Conservation (phyloP, 768 basidiomycete genomes). For the Trametes cingulata region DNA sequence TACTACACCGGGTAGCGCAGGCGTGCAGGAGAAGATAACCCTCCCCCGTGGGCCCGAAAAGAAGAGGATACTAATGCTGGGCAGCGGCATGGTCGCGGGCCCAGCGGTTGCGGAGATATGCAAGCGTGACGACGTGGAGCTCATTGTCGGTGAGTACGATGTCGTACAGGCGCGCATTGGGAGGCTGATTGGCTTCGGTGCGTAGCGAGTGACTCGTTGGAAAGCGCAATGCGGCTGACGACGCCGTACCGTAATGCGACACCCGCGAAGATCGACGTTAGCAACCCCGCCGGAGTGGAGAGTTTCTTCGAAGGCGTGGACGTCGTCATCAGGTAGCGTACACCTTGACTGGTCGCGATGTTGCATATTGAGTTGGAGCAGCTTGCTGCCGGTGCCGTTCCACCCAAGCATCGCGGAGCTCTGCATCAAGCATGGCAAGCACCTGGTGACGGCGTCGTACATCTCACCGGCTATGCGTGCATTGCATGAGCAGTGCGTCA, state of each 20-base stretch:
- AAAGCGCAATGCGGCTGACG: slow-evolving; percentile 56
- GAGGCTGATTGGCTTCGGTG: neutral
- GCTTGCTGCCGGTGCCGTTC: slow-evolving; percentile 76
- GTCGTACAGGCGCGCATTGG: neutral
- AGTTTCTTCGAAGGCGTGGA: slow-evolving; percentile 65
- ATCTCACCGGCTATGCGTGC: slow-evolving; percentile 75
- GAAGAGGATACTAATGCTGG: slow-evolving; percentile 78
- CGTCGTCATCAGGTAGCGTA: slow-evolving; percentile 76
- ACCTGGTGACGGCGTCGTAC: slow-evolving; percentile 92
- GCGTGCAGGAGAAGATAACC: neutral
- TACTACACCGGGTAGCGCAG: neutral
- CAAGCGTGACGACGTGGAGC: slow-evolving; percentile 57
- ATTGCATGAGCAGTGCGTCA: slow-evolving; percentile 58
- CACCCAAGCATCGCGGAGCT: slow-evolving; percentile 71
- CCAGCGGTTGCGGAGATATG: slow-evolving; percentile 81
- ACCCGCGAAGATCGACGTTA: slow-evolving; percentile 61
- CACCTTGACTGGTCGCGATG: neutral
- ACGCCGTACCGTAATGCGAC: slow-evolving; percentile 50
- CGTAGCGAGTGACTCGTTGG: slow-evolving; percentile 70
- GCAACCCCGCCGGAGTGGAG: slow-evolving; percentile 45
- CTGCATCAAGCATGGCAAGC: slow-evolving; percentile 68
- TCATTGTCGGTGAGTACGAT: slow-evolving; percentile 70
- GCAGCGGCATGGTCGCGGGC: slow-evolving; percentile 94
- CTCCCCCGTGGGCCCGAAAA: slow-evolving; percentile 32
- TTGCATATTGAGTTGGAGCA: slow-evolving; percentile 31